Base-by-base conservation (phyloP, 1,139 yeast species). In the Magnusiomyces tetraspermus region DNA sequence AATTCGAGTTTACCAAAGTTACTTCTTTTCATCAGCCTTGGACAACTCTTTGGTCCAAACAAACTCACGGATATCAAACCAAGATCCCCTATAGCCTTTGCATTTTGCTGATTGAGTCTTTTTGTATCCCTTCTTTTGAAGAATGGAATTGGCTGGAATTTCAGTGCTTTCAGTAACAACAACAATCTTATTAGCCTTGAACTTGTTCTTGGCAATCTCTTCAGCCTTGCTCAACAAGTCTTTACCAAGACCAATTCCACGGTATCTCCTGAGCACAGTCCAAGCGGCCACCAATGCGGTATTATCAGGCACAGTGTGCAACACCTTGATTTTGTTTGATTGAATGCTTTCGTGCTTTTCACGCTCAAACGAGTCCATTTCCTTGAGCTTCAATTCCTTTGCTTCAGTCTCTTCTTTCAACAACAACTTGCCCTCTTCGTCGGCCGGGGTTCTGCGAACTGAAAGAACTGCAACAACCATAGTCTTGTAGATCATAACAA, bases 211-310 rank as follows among this genome's bases (percentile, higher is more conserved):
- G 52, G 52, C 48, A 19, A 45, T 21, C 31, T 51, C 46, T 13
- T 53, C 56, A 19, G 51, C 55, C 41, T 55, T 48, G 36, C 54
- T 51, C 11, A 62, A 45, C 44, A 61, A 52, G 44, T 62, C 65
- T 24, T 48, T 48, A 41, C 65, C 65, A 31, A 62, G 55, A 2
- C 65, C 65, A 21, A 56, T 57, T 23, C 54, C 53, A 17, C 65
- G 56, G 54, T 62, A 62, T 33, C 59, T 54, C 33, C 57, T 49
- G 45, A 60, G 37, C 10, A 59, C 60, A 8, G 60, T 42, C 65
- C 64, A 62, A 19, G 60, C 58, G 3, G 60, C 51, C 15, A 61
- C 54, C 42, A 53, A 43, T 3, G 58, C 61, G 36, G 48, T 31
- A 24, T 24, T 41, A 11, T 45, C 48, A 8, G 40, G 36, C 4